phyloP scores from a whole-genome alignment of 148 eudicot genomes.

The Beta vulgaris region DNA sequence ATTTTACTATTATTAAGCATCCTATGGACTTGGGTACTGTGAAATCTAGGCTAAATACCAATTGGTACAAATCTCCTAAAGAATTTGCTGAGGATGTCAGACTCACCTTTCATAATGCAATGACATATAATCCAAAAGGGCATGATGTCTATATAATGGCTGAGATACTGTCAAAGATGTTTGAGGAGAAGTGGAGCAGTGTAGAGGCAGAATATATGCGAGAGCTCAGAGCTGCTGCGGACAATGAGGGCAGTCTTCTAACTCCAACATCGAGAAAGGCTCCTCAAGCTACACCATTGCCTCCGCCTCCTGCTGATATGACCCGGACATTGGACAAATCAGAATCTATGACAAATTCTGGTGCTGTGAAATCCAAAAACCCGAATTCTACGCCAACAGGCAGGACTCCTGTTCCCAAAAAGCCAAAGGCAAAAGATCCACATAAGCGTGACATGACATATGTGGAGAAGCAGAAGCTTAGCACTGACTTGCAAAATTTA shows the following conservation, averaged over 20 bases:
- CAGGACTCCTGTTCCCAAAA: slow-evolving; percentile 58
- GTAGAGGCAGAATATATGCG: slow-evolving; percentile 61
- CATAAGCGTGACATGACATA: slow-evolving; percentile 91
- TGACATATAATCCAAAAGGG: slow-evolving; percentile 86
- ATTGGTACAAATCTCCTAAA: slow-evolving; percentile 73
- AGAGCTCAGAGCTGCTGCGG: slow-evolving; percentile 40
- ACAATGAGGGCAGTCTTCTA: slow-evolving; percentile 42
- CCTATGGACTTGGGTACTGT: slow-evolving; percentile 99
- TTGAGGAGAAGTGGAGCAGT: slow-evolving; percentile 81
- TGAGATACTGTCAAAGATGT: slow-evolving; percentile 54
- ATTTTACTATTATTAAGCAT: slow-evolving; percentile 62
- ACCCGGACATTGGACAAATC: slow-evolving; percentile 43
- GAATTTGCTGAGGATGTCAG: slow-evolving; percentile 92
- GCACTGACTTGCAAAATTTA: slow-evolving; percentile 74
- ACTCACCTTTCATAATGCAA: slow-evolving; percentile 84
- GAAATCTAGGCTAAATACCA: slow-evolving; percentile 62
- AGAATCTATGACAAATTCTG: slow-evolving; percentile 45
- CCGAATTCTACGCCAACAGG: slow-evolving; percentile 36
- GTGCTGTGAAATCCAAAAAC: slow-evolving; percentile 34
- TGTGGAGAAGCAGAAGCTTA: slow-evolving; percentile 86
- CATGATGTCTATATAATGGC: slow-evolving; percentile 91
- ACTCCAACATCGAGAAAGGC: slow-evolving; percentile 58
- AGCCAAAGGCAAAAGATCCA: slow-evolving; percentile 88
- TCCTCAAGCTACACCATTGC: slow-evolving; percentile 34
- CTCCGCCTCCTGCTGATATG: slow-evolving; percentile 37